These are phyloP conservation scores for Fraxinus latifolia DNA, from an alignment of 305 asterid species.

Conservation along the genomic window DNA sequence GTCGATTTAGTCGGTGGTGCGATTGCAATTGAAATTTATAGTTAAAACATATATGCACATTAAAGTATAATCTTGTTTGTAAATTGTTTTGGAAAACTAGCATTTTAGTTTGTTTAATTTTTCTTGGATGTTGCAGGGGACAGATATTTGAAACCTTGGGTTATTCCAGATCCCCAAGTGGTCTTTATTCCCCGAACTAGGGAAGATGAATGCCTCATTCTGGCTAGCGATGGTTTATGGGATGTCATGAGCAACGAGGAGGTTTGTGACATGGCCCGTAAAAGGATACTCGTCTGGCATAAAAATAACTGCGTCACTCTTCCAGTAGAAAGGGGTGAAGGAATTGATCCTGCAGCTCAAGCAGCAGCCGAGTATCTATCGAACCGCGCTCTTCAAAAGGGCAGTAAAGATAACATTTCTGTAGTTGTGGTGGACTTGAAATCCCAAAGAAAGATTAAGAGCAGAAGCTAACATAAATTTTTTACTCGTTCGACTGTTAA, in stretches of 20 bases:
- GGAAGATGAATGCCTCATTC: conserved; percentile 77
- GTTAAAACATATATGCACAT: neutral
- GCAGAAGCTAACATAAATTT: conserved; percentile 31
- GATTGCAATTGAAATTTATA: neutral
- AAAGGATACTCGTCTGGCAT: conserved; percentile 76
- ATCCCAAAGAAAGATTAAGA: conserved; percentile 65
- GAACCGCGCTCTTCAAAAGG: conserved; percentile 77
- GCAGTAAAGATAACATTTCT: conserved; percentile 84
- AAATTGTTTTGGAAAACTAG: neutral
- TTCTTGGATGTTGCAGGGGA: conserved; percentile 58
- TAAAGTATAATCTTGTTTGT: neutral
- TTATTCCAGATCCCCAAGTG: conserved; percentile 90
- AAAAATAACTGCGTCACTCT: conserved; percentile 49
- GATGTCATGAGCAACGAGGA: conserved; percentile 92
- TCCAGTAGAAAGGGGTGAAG: conserved; percentile 62
- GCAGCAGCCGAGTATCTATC: conserved; percentile 85
- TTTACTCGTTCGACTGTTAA: conserved; percentile 8
- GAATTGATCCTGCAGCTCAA: conserved; percentile 88
- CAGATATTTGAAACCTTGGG: conserved; percentile 85
- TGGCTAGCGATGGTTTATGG: conserved; percentile 97
- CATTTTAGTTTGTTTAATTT: neutral
- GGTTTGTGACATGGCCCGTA: conserved; percentile 80
- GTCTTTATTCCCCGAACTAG: conserved; percentile 64
- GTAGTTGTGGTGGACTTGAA: conserved; percentile 80
- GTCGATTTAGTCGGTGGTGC: neutral